A percentile compares a stretch with the other conserved stretches of the same genome.
phyloP scores from a whole-genome alignment of 108 stramenopile species.

The Pseudonitzschia multiseries region DNA sequence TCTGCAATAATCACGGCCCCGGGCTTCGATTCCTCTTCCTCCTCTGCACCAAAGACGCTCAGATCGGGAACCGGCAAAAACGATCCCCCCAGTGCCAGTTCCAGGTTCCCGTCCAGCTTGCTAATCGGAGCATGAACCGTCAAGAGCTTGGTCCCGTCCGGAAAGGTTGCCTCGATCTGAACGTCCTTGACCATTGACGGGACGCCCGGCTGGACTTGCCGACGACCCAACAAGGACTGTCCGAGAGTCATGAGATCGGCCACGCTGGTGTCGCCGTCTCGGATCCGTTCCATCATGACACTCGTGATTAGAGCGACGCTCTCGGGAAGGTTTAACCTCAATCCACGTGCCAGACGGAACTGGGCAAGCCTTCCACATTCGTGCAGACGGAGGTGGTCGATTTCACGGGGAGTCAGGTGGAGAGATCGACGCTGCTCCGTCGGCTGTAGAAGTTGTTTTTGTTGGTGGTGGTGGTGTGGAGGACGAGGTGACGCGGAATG shows the following conservation, averaged over 20 bases:
- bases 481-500: background rate
- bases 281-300: constrained; percentile 93
- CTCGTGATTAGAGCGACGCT: constrained; percentile 85
- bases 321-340: constrained; percentile 89
- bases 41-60: constrained; percentile 51
- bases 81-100: constrained; percentile 85
- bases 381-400: constrained; percentile 85
- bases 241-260: constrained; percentile 90
- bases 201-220: constrained; percentile 90
- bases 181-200: constrained; percentile 82
- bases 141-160: constrained; percentile 97
- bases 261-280: constrained; percentile 83
- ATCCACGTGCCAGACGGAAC: constrained; percentile 89
- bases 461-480: too few species aligned
- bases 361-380: constrained; percentile 90
- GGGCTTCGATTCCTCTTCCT: constrained; percentile 18
- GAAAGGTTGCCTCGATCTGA: constrained; percentile 98
- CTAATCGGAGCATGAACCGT: constrained; percentile 91
- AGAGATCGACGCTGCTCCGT: constrained; percentile 21
- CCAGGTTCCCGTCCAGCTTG: constrained; percentile 77
- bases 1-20: constrained; percentile 32
- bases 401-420: constrained; percentile 81
- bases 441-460: background rate
- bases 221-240: constrained; percentile 74
- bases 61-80: constrained; percentile 86